Percentiles rank a stretch among this genome's conserved stretches.
Evolutionary conservation across 2,329 filamentous ascomycete species (phyloP).

Genomic region (Colletotrichum trifolii): DNA sequence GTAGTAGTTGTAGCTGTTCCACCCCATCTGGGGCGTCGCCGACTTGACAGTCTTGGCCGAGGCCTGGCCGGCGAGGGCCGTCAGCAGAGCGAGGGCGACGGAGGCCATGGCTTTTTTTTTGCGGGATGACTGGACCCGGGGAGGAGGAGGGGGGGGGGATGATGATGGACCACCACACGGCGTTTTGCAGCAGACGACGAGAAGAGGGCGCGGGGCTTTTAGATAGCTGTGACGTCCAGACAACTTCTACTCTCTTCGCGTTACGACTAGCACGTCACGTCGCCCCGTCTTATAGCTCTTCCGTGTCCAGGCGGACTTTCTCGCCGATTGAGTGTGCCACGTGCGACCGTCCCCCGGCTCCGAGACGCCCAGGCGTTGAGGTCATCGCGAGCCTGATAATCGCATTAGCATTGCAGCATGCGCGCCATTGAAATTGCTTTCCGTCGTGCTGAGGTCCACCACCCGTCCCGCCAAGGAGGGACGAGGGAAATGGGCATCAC

Average conservation of each 20-base stretch:
- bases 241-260: too few species aligned
- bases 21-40: slow-evolving; percentile 59
- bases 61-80: slow-evolving; percentile 14
- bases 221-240: too few species aligned
- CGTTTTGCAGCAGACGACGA: too few species aligned
- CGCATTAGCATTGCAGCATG: not conserved
- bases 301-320: too few species aligned
- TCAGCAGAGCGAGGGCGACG: slow-evolving; percentile 16
- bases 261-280: too few species aligned
- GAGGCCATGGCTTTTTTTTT: slow-evolving; percentile 9
- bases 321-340: too few species aligned
- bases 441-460: slow-evolving; percentile 3
- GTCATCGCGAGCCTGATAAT: slow-evolving; percentile 22
- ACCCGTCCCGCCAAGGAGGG: not conserved
- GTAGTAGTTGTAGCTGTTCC: slow-evolving; percentile 71
- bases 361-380: slow-evolving; percentile 9
- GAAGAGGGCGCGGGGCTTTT: too few species aligned
- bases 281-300: slow-evolving; percentile 17
- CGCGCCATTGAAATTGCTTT: slow-evolving; percentile 32
- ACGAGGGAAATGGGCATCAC: slow-evolving; percentile 5
- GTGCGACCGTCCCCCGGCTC: not conserved
- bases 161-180: too few species aligned
- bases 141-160: too few species aligned
- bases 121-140: not conserved
- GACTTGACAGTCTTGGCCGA: slow-evolving; percentile 39